Evolutionary conservation across 2,329 filamentous ascomycete species (phyloP).

Genomic region (Monascus ruber): DNA sequence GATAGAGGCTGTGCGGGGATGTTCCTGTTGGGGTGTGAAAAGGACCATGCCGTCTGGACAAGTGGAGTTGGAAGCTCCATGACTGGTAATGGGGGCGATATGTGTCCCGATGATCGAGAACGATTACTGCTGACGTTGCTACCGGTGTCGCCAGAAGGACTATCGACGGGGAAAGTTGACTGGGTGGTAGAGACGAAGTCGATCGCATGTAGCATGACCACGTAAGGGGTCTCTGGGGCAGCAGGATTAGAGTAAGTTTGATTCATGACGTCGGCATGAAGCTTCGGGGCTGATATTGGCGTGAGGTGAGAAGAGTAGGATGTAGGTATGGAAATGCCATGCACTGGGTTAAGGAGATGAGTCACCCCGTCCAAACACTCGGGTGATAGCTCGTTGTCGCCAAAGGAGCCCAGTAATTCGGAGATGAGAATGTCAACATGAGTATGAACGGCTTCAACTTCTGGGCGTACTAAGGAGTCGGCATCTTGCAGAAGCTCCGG

Average conservation of each 20-base stretch:
- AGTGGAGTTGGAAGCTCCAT: constrained; percentile 26
- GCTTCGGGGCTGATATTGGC: constrained; percentile 78
- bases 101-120: constrained; percentile 13
- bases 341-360: constrained; percentile 64
- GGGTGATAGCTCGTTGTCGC: constrained; percentile 90
- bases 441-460: constrained; percentile 12
- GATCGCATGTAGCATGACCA: constrained; percentile 81
- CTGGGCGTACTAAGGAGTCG: no score
- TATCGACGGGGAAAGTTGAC: constrained; percentile 33
- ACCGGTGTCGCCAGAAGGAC: constrained; percentile 6
- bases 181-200: constrained; percentile 70
- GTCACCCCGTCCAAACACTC: constrained; percentile 96
- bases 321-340: constrained; percentile 86
- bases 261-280: constrained; percentile 67
- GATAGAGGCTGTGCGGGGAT: constrained; percentile 21
- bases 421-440: constrained; percentile 81
- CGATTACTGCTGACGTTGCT: constrained; percentile 10
- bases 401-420: constrained; percentile 85
- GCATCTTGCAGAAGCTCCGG: constrained; percentile 1
- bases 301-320: constrained; percentile 90
- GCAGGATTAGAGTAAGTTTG: constrained; percentile 52
- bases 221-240: constrained; percentile 85
- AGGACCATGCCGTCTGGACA: constrained; percentile 34
- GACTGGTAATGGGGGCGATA: constrained; percentile 14
- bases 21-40: constrained; percentile 31